A percentile compares a stretch with the other conserved stretches of the same genome.
These are phyloP conservation scores for Tricholoma hemisulphureum DNA, from an alignment of 768 basidiomycete species.

Conservation along the genomic window DNA sequence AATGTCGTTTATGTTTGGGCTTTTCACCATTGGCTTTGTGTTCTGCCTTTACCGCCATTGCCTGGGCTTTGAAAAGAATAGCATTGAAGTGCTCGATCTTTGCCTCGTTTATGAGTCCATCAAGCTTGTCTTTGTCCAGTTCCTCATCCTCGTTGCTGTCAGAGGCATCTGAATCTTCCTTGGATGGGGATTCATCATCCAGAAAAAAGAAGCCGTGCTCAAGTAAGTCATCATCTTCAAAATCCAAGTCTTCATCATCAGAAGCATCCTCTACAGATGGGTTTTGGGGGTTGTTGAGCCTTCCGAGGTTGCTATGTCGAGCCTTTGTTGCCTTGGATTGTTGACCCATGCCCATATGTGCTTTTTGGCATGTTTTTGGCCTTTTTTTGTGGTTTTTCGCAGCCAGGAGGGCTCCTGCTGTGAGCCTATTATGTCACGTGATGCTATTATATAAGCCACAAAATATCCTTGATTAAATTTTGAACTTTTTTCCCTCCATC, in stretches of 20 bases:
- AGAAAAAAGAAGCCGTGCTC: not conserved
- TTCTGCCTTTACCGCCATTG: not conserved
- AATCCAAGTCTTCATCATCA: not conserved
- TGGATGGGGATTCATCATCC: not conserved
- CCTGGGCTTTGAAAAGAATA: not conserved
- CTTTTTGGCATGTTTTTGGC: not conserved
- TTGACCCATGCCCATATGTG: not conserved
- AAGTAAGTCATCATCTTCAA: not conserved
- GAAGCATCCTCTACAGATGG: not conserved
- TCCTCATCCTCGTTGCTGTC: not conserved
- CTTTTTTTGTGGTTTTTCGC: too few relatives aligned
- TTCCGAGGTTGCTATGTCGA: not conserved
- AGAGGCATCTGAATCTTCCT: not conserved
- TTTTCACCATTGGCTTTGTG: not conserved
- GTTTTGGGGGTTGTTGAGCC: not conserved
- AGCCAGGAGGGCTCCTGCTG: too few relatives aligned
- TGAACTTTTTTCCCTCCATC: not conserved
- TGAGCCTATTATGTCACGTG: not conserved
- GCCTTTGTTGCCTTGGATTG: not conserved
- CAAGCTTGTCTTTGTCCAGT: not conserved
- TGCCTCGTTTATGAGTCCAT: not conserved
- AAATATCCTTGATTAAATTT: too few relatives aligned
- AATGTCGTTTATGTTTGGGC: conserved; percentile 7
- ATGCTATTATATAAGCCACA: too few relatives aligned
- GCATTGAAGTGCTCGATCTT: not conserved